phyloP scores from a whole-genome alignment of 495 filamentous ascomycete genomes.

The Achaetomiella virescens region DNA sequence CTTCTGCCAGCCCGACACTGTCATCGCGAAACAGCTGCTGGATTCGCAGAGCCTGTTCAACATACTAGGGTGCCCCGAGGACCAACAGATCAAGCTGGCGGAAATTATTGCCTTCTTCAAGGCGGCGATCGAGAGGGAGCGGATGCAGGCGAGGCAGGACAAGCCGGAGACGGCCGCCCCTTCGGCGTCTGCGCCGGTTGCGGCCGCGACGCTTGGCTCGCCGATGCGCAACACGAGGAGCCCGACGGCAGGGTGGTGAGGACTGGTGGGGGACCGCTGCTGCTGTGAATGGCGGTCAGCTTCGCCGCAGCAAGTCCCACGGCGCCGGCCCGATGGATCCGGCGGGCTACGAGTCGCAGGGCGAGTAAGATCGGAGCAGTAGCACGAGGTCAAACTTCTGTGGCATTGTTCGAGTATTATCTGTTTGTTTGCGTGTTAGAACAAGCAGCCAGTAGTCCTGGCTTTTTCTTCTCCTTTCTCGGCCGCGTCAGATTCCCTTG shows the following conservation, averaged over 20 bases:
- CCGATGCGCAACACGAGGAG: slow-evolving; percentile 1
- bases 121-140: slow-evolving; percentile 29
- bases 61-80: slow-evolving; percentile 28
- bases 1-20: slow-evolving; percentile 42
- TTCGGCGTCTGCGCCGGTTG: not conserved
- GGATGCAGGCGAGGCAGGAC: not conserved
- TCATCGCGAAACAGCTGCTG: slow-evolving; percentile 42
- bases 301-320: not conserved
- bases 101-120: slow-evolving; percentile 37
- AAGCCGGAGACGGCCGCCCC: too few relatives aligned
- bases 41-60: slow-evolving; percentile 36
- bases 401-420: too few relatives aligned
- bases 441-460: too few relatives aligned
- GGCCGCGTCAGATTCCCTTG: too few relatives aligned
- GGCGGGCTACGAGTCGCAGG: not conserved
- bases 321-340: slow-evolving; percentile 5
- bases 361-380: too few relatives aligned
- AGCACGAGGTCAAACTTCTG: too few relatives aligned
- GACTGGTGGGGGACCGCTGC: not conserved
- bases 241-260: not conserved
- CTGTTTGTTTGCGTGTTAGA: too few relatives aligned
- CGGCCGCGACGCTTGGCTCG: not conserved
- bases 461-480: too few relatives aligned
- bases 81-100: slow-evolving; percentile 30
- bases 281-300: not conserved